Evolutionary conservation across 2,329 filamentous ascomycete genomes (phyloP).

Genomic region (Tolypocladium album): DNA sequence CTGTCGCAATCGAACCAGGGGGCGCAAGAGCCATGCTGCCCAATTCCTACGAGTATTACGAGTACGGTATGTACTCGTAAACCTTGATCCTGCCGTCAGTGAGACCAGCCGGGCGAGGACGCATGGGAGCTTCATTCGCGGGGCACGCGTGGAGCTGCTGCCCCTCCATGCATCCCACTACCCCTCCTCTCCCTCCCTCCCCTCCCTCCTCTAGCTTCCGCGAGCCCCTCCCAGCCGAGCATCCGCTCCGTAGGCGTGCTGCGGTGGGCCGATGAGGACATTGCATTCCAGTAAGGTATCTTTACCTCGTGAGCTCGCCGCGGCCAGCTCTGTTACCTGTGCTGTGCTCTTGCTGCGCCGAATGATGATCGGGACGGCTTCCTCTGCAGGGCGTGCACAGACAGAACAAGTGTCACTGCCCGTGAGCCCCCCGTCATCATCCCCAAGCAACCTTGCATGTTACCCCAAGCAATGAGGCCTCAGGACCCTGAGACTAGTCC

Average conservation of each 20-base stretch:
- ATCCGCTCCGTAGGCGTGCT: too few relatives aligned
- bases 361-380: background rate
- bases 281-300: too few relatives aligned
- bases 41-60: background rate
- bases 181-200: too few relatives aligned
- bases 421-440: too few relatives aligned
- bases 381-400: background rate
- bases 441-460: too few relatives aligned
- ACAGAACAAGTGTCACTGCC: background rate
- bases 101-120: too few relatives aligned
- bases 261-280: too few relatives aligned
- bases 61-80: too few relatives aligned
- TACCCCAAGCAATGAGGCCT: background rate
- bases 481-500: conserved; percentile 1
- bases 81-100: background rate
- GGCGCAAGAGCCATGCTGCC: background rate
- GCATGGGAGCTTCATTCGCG: background rate
- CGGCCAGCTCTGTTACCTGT: background rate
- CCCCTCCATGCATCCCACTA: background rate
- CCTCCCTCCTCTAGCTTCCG: too few relatives aligned
- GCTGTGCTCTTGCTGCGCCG: background rate
- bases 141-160: background rate
- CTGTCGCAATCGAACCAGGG: background rate
- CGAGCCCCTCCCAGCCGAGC: too few relatives aligned
- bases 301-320: background rate